Percentiles rank a stretch among this genome's conserved stretches.
phyloP scores from a whole-genome alignment of 768 basidiomycete genomes.

The Holtermanniella nyarrowii region DNA sequence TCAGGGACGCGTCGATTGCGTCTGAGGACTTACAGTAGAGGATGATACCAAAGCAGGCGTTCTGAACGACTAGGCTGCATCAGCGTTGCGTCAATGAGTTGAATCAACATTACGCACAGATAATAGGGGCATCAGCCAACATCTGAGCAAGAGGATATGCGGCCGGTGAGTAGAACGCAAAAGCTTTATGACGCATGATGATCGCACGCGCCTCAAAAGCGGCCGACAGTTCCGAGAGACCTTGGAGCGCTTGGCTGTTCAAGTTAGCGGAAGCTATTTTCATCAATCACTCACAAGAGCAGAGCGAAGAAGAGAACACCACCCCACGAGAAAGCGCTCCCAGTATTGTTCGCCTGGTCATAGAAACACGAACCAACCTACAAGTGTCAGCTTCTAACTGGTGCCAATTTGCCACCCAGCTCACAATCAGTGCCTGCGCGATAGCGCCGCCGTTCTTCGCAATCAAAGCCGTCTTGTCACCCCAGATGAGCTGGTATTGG shows the following conservation, averaged over 20 bases:
- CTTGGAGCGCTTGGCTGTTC: not conserved
- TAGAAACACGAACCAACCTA: not conserved
- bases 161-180: slow-evolving; percentile 35
- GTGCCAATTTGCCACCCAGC: not conserved
- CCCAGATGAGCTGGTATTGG: slow-evolving; percentile 11
- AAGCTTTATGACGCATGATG: slow-evolving; percentile 35
- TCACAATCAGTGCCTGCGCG: not conserved
- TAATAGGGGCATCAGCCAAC: slow-evolving; percentile 44
- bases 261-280: not conserved
- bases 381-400: not conserved
- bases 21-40: slow-evolving; percentile 35
- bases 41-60: slow-evolving; percentile 33
- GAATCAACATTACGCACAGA: no score
- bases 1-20: slow-evolving; percentile 6
- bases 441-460: not conserved
- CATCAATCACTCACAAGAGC: not conserved
- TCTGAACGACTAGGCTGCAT: slow-evolving; percentile 27
- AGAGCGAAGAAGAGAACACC: slow-evolving; percentile 8
- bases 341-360: not conserved
- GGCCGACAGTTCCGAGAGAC: slow-evolving; percentile 30
- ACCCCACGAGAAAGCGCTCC: not conserved
- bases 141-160: slow-evolving; percentile 44
- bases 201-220: slow-evolving; percentile 36
- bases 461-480: slow-evolving; percentile 1
- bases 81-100: no score